Evolutionary conservation across 768 basidiomycete genomes (phyloP).

Genomic region (Grammothele lineata): DNA sequence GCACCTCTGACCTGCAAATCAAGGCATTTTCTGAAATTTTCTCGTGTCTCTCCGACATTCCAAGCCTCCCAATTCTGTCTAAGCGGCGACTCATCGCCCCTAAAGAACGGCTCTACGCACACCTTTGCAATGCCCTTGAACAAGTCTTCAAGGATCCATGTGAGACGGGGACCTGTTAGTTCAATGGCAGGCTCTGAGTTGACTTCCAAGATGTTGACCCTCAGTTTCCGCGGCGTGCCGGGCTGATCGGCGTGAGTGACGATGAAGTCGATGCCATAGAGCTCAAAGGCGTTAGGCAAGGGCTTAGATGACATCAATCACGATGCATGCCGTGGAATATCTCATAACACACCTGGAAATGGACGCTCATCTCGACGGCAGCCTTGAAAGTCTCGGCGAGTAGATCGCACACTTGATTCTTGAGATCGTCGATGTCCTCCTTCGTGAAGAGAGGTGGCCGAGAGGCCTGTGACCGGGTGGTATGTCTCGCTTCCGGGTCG

Average conservation of each 20-base stretch:
- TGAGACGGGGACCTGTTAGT: conserved; percentile 79
- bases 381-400: conserved; percentile 84
- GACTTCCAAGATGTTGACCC: conserved; percentile 80
- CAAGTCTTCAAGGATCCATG: conserved; percentile 77
- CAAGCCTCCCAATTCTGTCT: conserved; percentile 36
- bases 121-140: conserved; percentile 67
- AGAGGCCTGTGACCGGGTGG: not conserved
- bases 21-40: conserved; percentile 65
- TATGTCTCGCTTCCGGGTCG: conserved; percentile 7
- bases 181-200: conserved; percentile 97
- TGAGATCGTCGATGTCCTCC: conserved; percentile 46
- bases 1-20: conserved; percentile 45
- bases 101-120: conserved; percentile 68
- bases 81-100: conserved; percentile 2
- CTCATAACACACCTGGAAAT: conserved; percentile 71
- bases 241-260: conserved; percentile 42
- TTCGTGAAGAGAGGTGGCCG: conserved; percentile 23
- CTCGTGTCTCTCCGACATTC: conserved; percentile 46
- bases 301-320: conserved; percentile 40
- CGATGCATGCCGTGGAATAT: too few species aligned
- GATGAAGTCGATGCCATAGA: conserved; percentile 93
- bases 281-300: conserved; percentile 88
- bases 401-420: conserved; percentile 57
- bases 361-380: conserved; percentile 72
- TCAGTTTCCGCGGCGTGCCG: conserved; percentile 30